These are phyloP conservation scores for Exophiala calicioides DNA, from an alignment of 2,329 filamentous ascomycete species.

Conservation along the genomic window DNA sequence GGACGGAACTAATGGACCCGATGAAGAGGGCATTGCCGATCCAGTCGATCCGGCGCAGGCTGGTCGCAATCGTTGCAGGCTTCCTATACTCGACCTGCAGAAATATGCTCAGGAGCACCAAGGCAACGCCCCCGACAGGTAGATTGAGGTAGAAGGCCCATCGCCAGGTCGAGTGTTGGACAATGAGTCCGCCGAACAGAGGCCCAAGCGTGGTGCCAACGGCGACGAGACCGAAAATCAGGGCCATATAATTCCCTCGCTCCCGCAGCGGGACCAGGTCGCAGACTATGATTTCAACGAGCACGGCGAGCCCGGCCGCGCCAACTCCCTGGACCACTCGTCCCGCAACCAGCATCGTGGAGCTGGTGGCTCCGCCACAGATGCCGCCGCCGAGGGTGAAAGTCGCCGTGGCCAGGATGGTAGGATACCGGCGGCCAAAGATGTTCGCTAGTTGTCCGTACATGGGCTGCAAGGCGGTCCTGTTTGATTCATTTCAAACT, in stretches of 20 bases:
- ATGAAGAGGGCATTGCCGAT: slow-evolving; percentile 44
- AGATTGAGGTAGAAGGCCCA: slow-evolving; percentile 49
- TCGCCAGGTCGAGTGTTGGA: slow-evolving; percentile 24
- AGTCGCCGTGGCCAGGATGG: slow-evolving; percentile 45
- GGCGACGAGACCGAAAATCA: slow-evolving; percentile 39
- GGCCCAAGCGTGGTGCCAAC: slow-evolving; percentile 51
- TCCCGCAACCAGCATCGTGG: slow-evolving; percentile 56
- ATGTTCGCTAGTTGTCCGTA: slow-evolving; percentile 55
- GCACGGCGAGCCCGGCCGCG: slow-evolving; percentile 45
- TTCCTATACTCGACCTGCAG: slow-evolving; percentile 33
- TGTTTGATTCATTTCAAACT: too few relatives aligned
- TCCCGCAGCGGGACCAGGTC: slow-evolving; percentile 43
- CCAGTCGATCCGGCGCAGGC: slow-evolving; percentile 42
- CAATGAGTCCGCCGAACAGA: slow-evolving; percentile 36
- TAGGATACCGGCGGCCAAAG: slow-evolving; percentile 51
- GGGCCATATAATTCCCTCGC: slow-evolving; percentile 34
- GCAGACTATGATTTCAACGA: slow-evolving; percentile 52
- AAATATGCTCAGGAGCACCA: slow-evolving; percentile 35
- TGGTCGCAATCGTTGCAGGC: slow-evolving; percentile 32
- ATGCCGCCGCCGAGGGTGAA: slow-evolving; percentile 58
- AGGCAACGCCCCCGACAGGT: slow-evolving; percentile 34
- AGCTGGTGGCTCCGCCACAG: slow-evolving; percentile 49
- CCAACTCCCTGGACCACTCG: slow-evolving; percentile 58
- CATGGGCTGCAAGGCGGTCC: slow-evolving; percentile 51
- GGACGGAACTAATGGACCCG: slow-evolving; percentile 39